phyloP scores from a whole-genome alignment of 2,329 filamentous ascomycete genomes.

The Microdochium paspali region DNA sequence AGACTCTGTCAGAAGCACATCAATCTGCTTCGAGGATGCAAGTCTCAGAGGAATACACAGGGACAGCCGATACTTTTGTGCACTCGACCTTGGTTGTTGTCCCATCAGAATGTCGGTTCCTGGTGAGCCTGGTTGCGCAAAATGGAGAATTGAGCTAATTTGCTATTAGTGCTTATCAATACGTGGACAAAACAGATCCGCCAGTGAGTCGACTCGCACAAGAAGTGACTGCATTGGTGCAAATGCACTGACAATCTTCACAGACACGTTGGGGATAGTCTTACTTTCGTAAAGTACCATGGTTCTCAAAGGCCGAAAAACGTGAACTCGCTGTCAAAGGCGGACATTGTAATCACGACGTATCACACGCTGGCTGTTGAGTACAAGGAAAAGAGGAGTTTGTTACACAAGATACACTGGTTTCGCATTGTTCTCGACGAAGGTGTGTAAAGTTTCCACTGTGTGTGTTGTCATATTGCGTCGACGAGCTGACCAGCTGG shows the following conservation, averaged over 20 bases:
- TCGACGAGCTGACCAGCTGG: conserved; percentile 32
- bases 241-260: background rate
- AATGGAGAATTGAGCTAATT: background rate
- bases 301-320: conserved; percentile 18
- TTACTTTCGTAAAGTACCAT: conserved; percentile 26
- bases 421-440: conserved; percentile 33
- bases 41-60: conserved; percentile 7
- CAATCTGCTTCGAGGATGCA: conserved; percentile 20
- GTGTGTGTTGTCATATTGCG: background rate
- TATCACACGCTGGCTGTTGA: conserved; percentile 35
- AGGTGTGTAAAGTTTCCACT: conserved; percentile 19
- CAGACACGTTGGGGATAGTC: conserved; percentile 20
- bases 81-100: conserved; percentile 34
- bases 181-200: conserved; percentile 29
- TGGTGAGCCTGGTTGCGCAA: conserved; percentile 5
- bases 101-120: conserved; percentile 28
- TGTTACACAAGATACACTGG: conserved; percentile 27
- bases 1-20: conserved; percentile 25
- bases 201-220: conserved; percentile 22
- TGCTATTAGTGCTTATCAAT: conserved; percentile 24
- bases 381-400: conserved; percentile 8
- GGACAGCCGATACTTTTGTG: conserved; percentile 11
- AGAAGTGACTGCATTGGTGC: too few relatives aligned
- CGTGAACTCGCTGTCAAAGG: conserved; percentile 14
- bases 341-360: conserved; percentile 35